These are phyloP conservation scores for Scheffersomyces insectosa DNA, from an alignment of 1,139 yeast species.

Conservation along the genomic window DNA sequence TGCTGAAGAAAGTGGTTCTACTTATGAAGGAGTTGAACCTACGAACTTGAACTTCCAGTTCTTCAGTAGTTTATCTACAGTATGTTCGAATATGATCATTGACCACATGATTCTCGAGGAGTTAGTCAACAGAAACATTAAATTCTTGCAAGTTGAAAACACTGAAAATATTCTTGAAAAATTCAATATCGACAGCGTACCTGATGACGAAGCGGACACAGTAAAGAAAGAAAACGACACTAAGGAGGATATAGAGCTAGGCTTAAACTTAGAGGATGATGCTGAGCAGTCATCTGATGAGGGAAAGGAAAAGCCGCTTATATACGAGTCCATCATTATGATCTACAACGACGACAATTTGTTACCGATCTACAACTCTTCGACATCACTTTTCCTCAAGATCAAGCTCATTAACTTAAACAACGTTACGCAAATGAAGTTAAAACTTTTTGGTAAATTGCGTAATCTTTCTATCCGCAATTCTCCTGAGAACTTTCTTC, in stretches of 20 bases:
- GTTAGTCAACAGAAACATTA: conserved; percentile 42
- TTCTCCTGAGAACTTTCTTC: conserved; percentile 14
- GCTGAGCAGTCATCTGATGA: background rate
- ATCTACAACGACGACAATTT: conserved; percentile 35
- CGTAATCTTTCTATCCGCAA: conserved; percentile 23
- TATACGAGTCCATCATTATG: conserved; percentile 32
- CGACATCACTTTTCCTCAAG: conserved; percentile 36
- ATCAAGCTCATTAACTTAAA: conserved; percentile 24
- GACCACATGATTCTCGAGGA: conserved; percentile 68
- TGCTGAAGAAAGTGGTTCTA: conserved; percentile 15
- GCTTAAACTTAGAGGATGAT: background rate
- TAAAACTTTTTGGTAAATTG: conserved; percentile 33
- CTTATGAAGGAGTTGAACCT: conserved; percentile 16
- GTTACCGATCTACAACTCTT: conserved; percentile 37
- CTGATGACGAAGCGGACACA: background rate
- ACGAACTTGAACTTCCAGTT: conserved; percentile 44
- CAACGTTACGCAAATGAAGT: conserved; percentile 24
- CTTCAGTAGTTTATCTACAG: conserved; percentile 48
- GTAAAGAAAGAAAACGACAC: background rate
- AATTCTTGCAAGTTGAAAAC: conserved; percentile 28
- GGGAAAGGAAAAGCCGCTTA: conserved; percentile 2
- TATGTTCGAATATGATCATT: conserved; percentile 60
- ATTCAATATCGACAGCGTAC: conserved; percentile 1
- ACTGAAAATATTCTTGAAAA: conserved; percentile 8
- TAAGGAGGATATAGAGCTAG: background rate